phyloP scores from a whole-genome alignment of 768 basidiomycete genomes.

The Boletus fagicola region DNA sequence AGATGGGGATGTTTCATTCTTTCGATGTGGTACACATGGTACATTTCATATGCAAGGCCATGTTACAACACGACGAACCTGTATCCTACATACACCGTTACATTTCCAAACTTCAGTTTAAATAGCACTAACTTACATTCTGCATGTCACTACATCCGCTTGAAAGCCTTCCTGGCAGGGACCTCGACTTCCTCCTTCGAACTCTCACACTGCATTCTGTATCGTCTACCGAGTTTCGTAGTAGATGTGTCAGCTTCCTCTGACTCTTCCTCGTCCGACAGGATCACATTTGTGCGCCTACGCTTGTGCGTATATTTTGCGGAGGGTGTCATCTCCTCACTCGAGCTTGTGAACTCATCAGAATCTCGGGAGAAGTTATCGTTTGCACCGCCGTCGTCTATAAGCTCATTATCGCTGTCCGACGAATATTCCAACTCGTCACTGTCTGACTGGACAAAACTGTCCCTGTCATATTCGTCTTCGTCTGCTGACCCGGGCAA shows the following conservation, averaged over 20 bases:
- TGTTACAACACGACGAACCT: background rate
- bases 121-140: background rate
- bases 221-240: conserved; percentile 3
- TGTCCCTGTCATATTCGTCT: conserved; percentile 1
- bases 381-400: background rate
- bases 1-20: too few species aligned
- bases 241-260: background rate
- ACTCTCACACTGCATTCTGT: conserved; percentile 1
- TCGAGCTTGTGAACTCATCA: background rate
- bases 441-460: conserved; percentile 10
- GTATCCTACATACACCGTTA: background rate
- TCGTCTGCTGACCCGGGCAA: conserved; percentile 10
- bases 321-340: background rate
- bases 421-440: background rate
- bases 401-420: background rate
- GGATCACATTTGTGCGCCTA: background rate
- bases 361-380: background rate
- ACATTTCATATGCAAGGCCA: background rate
- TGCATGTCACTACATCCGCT: background rate
- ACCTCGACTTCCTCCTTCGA: conserved; percentile 1
- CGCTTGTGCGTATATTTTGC: background rate
- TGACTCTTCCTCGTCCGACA: conserved; percentile 6
- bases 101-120: background rate
- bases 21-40: background rate
- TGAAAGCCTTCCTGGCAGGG: background rate